These are phyloP conservation scores for Solanum phureja DNA, from an alignment of 257 asterid species.

Conservation along the genomic window DNA sequence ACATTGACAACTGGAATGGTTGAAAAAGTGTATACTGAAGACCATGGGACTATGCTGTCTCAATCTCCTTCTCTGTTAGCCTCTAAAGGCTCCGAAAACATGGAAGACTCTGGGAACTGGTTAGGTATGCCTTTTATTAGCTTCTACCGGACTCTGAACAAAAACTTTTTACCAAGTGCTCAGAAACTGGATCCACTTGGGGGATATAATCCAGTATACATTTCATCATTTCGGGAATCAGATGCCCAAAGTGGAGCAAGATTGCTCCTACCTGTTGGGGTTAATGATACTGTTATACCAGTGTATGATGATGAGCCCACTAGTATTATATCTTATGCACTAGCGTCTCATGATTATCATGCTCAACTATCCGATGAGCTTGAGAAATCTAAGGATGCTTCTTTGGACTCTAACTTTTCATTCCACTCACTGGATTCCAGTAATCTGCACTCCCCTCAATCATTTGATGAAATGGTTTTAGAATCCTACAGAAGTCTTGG, in stretches of 20 bases:
- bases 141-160: conserved; percentile 59
- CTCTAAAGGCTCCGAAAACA: conserved; percentile 35
- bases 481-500: conserved; percentile 62
- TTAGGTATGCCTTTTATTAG: conserved; percentile 58
- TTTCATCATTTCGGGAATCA: conserved; percentile 55
- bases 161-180: conserved; percentile 36
- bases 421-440: conserved; percentile 40
- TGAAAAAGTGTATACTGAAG: conserved; percentile 40
- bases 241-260: conserved; percentile 65
- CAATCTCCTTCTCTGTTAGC: conserved; percentile 28
- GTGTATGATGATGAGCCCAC: conserved; percentile 98
- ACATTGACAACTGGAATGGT: conserved; percentile 23
- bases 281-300: conserved; percentile 62
- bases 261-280: conserved; percentile 60
- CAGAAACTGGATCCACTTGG: conserved; percentile 51
- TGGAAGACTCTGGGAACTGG: conserved; percentile 61
- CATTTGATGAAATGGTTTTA: conserved; percentile 47
- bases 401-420: conserved; percentile 24
- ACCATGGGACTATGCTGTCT: conserved; percentile 23
- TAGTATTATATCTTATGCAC: conserved; percentile 73
- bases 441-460: conserved; percentile 35
- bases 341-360: conserved; percentile 47
- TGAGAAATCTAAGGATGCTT: conserved; percentile 41
- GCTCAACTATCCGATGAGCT: conserved; percentile 53
- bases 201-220: conserved; percentile 57